Base-by-base conservation (phyloP, 2,329 filamentous ascomycete species). In the Canariomyces notabilis region DNA sequence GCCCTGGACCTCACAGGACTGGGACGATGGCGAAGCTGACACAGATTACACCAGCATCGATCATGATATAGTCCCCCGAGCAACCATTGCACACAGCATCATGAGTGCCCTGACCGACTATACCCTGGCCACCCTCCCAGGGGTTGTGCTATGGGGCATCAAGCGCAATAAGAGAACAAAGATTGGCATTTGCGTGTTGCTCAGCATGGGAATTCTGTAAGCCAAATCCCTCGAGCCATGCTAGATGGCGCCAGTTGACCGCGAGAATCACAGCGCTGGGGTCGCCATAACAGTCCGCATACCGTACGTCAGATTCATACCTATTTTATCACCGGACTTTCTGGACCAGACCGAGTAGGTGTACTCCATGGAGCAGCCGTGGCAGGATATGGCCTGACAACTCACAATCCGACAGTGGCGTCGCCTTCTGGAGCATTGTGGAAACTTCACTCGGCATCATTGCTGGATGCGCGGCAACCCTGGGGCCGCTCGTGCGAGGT, bases 201-300 rank as follows among this genome's bases (percentile, higher is more conserved):
- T 79, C 2, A 66, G 71, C 33, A 69, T 78, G 61, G 75, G 69
- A 11, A 67, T 74, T 48, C 57, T 77, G 73, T 76, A 61, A 59
- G 66, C 58, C 1, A 3, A 5, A 8, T 19, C 1, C 12, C n/a
- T 1, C 3, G 6, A 16, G 8, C 8, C 14, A 34, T 7, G 5
- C 9, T 23, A 20, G 38, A 29, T 46, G 14, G 9, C 15, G n/a
- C 4, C 15, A 8, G 32, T 15, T 34, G 18, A 36, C 57, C 4
- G 49, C 16, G 16, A n/a, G 7, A 37, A 2, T 5, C 2, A 5
- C 34, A 70, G 68, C 35, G 67, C 67, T 19, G 67, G 67, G 2
- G 53, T 67, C 8, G 65, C 67, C 6, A 58, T 70, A 12, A 56
- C 71, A 5, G 52, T 69, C 9, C 67, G 68, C 6, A 64, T 70